A percentile compares a stretch with the other conserved stretches of the same genome.
Conservation (phyloP, 176 grass and related monocot genomes). For the Lolium multiflorum region DNA sequence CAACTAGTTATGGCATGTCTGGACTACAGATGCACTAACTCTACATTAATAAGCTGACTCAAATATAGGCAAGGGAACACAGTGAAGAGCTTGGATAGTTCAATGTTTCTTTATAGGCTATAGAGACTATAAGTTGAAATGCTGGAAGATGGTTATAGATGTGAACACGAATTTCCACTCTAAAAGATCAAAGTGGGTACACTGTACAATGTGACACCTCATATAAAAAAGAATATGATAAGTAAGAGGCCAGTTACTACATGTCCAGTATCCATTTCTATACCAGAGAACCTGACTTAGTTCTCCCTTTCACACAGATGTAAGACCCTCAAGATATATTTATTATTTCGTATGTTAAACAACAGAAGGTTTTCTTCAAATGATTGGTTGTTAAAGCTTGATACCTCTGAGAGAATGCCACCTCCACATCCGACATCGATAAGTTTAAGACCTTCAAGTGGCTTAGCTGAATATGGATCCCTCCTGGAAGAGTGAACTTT, state of each 20-base stretch:
- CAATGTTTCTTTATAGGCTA: neutral
- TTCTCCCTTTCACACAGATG: neutral
- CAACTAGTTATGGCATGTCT: neutral
- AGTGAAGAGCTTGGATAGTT: neutral
- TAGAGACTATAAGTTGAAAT: conserved; percentile 21
- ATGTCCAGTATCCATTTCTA: conserved; percentile 19
- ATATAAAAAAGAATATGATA: conserved; percentile 1
- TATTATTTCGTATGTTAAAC: conserved; percentile 3
- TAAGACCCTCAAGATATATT: neutral
- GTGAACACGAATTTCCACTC: conserved; percentile 2
- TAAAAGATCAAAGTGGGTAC: neutral
- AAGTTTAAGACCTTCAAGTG: conserved; percentile 90
- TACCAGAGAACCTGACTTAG: neutral
- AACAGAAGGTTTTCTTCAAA: conserved; percentile 8
- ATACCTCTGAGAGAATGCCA: conserved; percentile 93
- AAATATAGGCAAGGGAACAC: neutral
- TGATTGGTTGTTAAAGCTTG: neutral
- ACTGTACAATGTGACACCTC: neutral
- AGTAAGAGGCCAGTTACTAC: neutral
- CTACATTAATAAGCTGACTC: conserved; percentile 30
- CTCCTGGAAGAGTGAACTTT: conserved; percentile 49
- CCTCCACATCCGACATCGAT: conserved; percentile 99
- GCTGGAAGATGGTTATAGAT: conserved; percentile 10
- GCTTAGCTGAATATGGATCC: conserved; percentile 82
- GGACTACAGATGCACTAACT: neutral